These are phyloP conservation scores for Pichia sp. DNA, from an alignment of 1,139 yeast genomes.

Conservation along the genomic window DNA sequence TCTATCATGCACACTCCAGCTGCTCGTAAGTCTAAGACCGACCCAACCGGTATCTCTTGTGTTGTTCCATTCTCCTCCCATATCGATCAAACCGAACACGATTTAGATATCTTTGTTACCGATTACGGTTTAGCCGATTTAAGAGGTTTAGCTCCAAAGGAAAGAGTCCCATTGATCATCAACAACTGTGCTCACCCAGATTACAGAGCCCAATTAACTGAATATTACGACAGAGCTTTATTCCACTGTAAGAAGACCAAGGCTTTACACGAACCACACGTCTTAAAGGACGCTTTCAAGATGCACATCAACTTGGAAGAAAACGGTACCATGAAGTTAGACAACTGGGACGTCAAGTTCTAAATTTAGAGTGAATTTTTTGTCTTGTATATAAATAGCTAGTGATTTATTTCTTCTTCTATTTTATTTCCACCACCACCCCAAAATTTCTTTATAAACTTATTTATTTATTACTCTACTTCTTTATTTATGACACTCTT, in stretches of 20 bases:
- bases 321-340: too few relatives aligned
- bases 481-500: too few relatives aligned
- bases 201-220: constrained; percentile 77
- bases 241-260: constrained; percentile 71
- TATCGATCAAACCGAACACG: constrained; percentile 97
- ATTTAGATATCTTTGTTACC: constrained; percentile 88
- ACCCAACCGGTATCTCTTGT: constrained; percentile 92
- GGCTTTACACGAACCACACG: constrained; percentile 92
- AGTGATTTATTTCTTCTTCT: too few relatives aligned
- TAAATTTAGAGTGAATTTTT: too few relatives aligned
- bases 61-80: constrained; percentile 96
- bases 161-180: constrained; percentile 84
- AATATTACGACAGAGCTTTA: constrained; percentile 81
- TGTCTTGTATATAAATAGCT: too few relatives aligned
- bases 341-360: too few relatives aligned
- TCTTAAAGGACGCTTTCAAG: constrained; percentile 86
- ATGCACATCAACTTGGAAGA: constrained; percentile 89
- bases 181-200: constrained; percentile 94
- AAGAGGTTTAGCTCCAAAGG: constrained; percentile 93
- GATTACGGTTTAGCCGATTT: constrained; percentile 97
- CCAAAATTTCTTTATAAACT: too few relatives aligned
- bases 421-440: too few relatives aligned
- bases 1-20: constrained; percentile 99
- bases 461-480: too few relatives aligned
- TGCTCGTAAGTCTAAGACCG: constrained; percentile 89